These are phyloP conservation scores for Pseudomassariella vexata DNA, from an alignment of 2,329 filamentous ascomycete species.

Conservation along the genomic window DNA sequence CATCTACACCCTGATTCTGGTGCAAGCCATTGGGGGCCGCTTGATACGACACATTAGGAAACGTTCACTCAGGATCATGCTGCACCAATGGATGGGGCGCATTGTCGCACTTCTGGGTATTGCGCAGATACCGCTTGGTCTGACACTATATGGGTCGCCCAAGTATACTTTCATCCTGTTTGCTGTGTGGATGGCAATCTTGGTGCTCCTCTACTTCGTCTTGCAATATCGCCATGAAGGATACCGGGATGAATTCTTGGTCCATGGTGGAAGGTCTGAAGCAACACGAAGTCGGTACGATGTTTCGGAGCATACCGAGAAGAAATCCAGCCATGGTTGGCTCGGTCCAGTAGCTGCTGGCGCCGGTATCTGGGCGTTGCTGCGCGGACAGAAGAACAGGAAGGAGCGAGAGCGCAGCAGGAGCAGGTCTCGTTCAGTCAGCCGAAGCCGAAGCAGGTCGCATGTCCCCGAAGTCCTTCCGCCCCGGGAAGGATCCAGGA, in stretches of 20 bases:
- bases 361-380: slow-evolving; percentile 41
- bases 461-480: slow-evolving; percentile 48
- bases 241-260: slow-evolving; percentile 45
- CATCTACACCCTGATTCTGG: slow-evolving; percentile 66
- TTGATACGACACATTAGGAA: slow-evolving; percentile 50
- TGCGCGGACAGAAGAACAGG: slow-evolving; percentile 37
- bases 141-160: slow-evolving; percentile 90
- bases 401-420: slow-evolving; percentile 32
- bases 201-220: slow-evolving; percentile 73
- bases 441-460: slow-evolving; percentile 26
- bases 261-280: slow-evolving; percentile 53
- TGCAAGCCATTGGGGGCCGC: slow-evolving; percentile 66
- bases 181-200: slow-evolving; percentile 66
- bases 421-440: slow-evolving; percentile 25
- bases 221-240: slow-evolving; percentile 64
- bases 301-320: slow-evolving; percentile 35
- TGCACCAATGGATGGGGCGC: slow-evolving; percentile 87
- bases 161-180: slow-evolving; percentile 81
- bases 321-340: slow-evolving; percentile 34
- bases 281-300: slow-evolving; percentile 29
- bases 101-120: slow-evolving; percentile 75
- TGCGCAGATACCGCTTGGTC: slow-evolving; percentile 78
- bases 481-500: slow-evolving; percentile 47
- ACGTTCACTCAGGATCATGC: slow-evolving; percentile 48
- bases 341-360: slow-evolving; percentile 48